Conservation (phyloP, 1,284 basidiomycete genomes). For the Trametes polyzona region DNA sequence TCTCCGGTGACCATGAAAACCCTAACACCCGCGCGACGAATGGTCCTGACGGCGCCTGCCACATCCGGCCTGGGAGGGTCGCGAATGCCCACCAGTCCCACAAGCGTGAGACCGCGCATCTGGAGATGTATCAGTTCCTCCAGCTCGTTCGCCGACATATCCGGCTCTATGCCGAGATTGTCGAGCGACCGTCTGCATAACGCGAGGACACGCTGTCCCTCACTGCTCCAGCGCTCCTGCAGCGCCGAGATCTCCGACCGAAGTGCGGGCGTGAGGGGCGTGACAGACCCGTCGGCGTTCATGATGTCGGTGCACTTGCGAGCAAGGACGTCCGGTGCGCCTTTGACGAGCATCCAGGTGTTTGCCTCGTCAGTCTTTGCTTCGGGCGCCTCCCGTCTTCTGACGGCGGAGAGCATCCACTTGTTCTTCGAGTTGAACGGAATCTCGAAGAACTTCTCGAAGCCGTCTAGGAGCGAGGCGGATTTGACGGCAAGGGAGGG, state of each 20-base stretch:
- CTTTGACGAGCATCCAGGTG: constrained; percentile 53
- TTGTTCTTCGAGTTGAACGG: constrained; percentile 73
- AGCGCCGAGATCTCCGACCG: constrained; percentile 38
- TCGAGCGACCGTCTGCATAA: constrained; percentile 42
- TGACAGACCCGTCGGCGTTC: constrained; percentile 40
- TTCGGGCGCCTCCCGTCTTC: constrained; percentile 15
- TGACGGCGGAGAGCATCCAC: constrained; percentile 58
- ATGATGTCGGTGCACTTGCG: constrained; percentile 47
- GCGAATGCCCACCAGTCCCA: constrained; percentile 66
- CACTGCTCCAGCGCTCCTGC: constrained; percentile 56
- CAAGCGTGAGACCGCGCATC: constrained; percentile 52
- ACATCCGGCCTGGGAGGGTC: constrained; percentile 69
- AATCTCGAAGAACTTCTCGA: constrained; percentile 45
- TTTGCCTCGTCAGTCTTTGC: constrained; percentile 8
- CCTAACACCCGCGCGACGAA: constrained; percentile 62
- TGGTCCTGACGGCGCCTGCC: constrained; percentile 50
- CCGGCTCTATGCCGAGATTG: constrained; percentile 29
- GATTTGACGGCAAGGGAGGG: constrained; percentile 29
- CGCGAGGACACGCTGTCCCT: constrained; percentile 67
- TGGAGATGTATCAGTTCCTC: constrained; percentile 43
- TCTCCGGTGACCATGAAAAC: constrained; percentile 77
- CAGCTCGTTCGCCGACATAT: constrained; percentile 39
- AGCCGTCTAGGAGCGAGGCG: constrained; percentile 29
- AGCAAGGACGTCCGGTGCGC: constrained; percentile 63
- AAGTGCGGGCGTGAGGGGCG: constrained; percentile 38